Conservation (phyloP, 352 stramenopile species). For the Lagenidium sp. region DNA sequence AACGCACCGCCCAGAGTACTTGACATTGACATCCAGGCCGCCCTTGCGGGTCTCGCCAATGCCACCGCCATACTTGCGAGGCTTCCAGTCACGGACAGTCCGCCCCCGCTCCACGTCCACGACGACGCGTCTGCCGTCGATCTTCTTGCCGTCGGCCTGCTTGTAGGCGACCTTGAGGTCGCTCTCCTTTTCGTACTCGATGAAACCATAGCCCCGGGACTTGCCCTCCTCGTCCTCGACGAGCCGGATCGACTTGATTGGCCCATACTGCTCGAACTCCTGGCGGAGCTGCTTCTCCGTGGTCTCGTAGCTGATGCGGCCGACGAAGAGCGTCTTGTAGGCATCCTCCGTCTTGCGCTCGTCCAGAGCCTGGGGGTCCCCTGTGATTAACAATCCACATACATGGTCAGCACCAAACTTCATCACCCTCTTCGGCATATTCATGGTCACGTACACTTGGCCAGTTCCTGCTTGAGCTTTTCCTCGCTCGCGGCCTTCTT, state of each 20-base stretch:
- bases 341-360: constrained; percentile 79
- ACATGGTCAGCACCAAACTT: too few species aligned
- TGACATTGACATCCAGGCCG: constrained; percentile 72
- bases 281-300: constrained; percentile 96
- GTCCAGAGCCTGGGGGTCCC: constrained; percentile 53
- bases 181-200: constrained; percentile 98
- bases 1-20: constrained; percentile 70
- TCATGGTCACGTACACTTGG: constrained; percentile 53
- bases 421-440: too few species aligned
- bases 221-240: constrained; percentile 87
- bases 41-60: constrained; percentile 86
- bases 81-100: constrained; percentile 96
- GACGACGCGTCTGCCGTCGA: constrained; percentile 94
- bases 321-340: constrained; percentile 99
- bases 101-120: constrained; percentile 97
- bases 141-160: constrained; percentile 91
- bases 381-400: constrained; percentile 12
- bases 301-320: constrained; percentile 96
- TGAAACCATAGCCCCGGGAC: constrained; percentile 94
- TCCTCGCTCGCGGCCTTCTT: constrained; percentile 63
- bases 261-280: constrained; percentile 94
- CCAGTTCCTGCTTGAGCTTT: constrained; percentile 36
- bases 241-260: constrained; percentile 84
- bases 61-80: constrained; percentile 90
- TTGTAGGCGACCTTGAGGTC: constrained; percentile 96